Evolutionary conservation across 2,329 filamentous ascomycete genomes (phyloP), one percentile per base, ranked within the genome.

Genomic region (Cyclaneusma minus): DNA sequence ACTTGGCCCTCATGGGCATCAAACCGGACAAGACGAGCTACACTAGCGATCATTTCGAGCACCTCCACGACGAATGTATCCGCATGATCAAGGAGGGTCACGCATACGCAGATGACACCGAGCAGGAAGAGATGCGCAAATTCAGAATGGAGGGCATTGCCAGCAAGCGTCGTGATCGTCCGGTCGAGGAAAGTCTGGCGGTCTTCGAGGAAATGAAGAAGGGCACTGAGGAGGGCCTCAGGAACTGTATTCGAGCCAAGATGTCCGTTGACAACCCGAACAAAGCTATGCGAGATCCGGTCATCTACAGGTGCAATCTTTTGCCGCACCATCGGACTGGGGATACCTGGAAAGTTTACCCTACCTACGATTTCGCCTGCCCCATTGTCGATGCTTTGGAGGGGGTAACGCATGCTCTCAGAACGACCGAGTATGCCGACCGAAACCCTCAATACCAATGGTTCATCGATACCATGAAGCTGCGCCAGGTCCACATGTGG

Each of bases 181-280:
- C 68, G 13, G 60, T 82, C 21, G 84, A 92, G 53, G 82, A 94
- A 54, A 93, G 75, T 43, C 56, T 98, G 42, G 69, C 71, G 28
- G 79, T 77, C 40, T 91, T 94, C 39, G 78, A 85, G 45, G 80
- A 89, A 61, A 98, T 98, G 89, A 92, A 85, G 62, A 65, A 68
- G 30, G 85, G 78, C 22, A 77, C 72, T 3, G 68, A 77, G 25
- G 74, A 85, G 50, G 89, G 89, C 32, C 55, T 72, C 25, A 71
- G 66, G 46, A 85, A 87, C 71, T 94, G 83, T 56, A 91, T 98
- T 39, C 79, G 89, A 33, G 89, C 89, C 31, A 94, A 91, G 63
- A 81, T 95, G 41, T 87, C 82, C 2, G 70, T 80, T 40, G 81
- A 92, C 51, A 79, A 89, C 55, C 79, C 79, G 37, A 95, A 98